phyloP scores from a whole-genome alignment of 345 rosid genomes.

The Linum usitatissimum region DNA sequence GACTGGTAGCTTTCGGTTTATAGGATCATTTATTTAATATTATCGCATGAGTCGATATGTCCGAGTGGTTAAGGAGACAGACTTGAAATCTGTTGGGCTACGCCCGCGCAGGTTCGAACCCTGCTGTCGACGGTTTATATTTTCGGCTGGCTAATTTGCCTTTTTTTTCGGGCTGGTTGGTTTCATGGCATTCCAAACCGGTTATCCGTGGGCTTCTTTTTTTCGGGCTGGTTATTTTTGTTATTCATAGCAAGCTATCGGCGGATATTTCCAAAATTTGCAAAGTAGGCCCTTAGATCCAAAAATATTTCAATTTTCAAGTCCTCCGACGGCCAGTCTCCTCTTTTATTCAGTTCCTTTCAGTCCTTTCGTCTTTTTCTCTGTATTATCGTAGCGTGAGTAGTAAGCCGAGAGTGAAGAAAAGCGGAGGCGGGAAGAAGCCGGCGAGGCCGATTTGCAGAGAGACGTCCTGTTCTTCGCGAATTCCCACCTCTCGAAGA shows the following conservation, averaged over 20 bases:
- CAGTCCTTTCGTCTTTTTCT: not conserved
- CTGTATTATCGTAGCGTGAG: constrained; percentile 20
- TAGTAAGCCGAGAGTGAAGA: constrained; percentile 10
- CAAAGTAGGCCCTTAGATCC: not conserved
- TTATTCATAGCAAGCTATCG: not conserved
- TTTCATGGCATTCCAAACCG: too few species aligned
- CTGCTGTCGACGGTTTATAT: constrained; percentile 54
- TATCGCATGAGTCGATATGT: constrained; percentile 55
- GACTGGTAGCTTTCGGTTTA: too few species aligned
- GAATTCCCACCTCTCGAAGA: constrained; percentile 6
- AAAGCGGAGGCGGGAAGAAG: not conserved
- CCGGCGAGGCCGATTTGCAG: not conserved
- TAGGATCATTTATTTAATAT: too few species aligned
- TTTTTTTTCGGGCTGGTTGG: not conserved
- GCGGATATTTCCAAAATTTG: too few species aligned
- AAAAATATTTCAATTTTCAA: too few species aligned
- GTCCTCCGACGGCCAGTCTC: not conserved
- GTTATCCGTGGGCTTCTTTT: not conserved
- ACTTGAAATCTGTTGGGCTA: constrained; percentile 86
- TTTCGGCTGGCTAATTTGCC: not conserved
- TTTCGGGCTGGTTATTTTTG: too few species aligned
- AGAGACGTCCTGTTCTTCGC: not conserved
- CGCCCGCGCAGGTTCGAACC: constrained; percentile 89
- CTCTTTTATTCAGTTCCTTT: not conserved
- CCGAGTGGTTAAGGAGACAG: constrained; percentile 99